Evolutionary conservation across 2,329 filamentous ascomycete genomes (phyloP).

Genomic region (Epichloe sylvatica): DNA sequence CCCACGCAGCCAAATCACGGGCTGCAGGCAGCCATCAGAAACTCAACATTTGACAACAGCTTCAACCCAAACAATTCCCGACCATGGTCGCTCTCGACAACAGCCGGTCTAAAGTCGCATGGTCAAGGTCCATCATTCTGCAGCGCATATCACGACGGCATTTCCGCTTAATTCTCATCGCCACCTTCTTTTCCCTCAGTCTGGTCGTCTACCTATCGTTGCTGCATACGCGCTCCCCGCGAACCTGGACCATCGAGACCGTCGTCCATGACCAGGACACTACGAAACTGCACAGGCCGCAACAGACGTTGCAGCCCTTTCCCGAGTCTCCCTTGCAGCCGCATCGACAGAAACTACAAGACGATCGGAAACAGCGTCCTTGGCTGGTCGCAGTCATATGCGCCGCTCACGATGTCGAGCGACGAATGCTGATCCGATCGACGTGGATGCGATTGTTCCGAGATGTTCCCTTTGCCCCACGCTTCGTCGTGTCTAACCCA

Average conservation of each 20-base stretch:
- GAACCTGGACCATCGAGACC: conserved; percentile 4
- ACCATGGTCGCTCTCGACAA: background rate
- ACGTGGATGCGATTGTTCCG: conserved; percentile 20
- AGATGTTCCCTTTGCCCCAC: conserved; percentile 16
- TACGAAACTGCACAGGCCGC: background rate
- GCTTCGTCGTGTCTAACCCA: conserved; percentile 20
- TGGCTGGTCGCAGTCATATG: conserved; percentile 19
- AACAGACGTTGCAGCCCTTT: conserved; percentile 12
- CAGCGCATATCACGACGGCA: conserved; percentile 3
- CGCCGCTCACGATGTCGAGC: conserved; percentile 14
- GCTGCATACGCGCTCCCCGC: background rate
- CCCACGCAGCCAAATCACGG: background rate
- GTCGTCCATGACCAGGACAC: conserved; percentile 4
- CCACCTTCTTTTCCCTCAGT: background rate
- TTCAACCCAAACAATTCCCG: background rate
- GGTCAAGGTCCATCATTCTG: background rate
- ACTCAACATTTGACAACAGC: background rate
- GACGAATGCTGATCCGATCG: conserved; percentile 17
- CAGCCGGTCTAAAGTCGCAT: background rate
- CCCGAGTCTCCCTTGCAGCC: conserved; percentile 12
- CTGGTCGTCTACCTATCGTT: background rate
- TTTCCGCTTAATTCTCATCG: background rate
- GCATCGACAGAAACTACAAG: background rate
- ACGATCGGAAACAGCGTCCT: conserved; percentile 5
- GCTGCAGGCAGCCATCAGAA: background rate